Conservation (phyloP, 768 basidiomycete genomes). For the Ramaria rubella region DNA sequence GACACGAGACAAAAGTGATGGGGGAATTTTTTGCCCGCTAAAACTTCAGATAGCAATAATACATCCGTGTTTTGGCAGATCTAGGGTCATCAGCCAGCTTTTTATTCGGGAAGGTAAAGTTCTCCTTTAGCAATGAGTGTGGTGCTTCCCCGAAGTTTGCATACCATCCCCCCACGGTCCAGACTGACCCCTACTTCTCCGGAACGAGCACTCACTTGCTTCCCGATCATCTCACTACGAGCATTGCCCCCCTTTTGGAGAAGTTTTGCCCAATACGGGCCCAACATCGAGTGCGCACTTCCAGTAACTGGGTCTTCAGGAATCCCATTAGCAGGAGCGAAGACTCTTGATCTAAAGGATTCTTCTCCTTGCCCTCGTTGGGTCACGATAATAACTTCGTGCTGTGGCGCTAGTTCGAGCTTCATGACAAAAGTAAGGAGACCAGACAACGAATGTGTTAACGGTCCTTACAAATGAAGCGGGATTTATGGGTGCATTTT, state of each 20-base stretch:
- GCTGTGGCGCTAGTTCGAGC: constrained; percentile 30
- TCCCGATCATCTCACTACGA: constrained; percentile 31
- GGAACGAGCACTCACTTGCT: constrained; percentile 46
- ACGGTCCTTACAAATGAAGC: constrained; percentile 16
- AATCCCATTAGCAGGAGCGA: constrained; percentile 30
- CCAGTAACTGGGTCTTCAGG: constrained; percentile 50
- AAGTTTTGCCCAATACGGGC: constrained; percentile 44
- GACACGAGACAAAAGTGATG: too few species aligned
- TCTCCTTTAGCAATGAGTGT: constrained; percentile 31
- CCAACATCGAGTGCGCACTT: constrained; percentile 43
- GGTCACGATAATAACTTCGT: constrained; percentile 36
- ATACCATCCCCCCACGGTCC: constrained; percentile 25
- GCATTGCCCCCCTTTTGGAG: constrained; percentile 25
- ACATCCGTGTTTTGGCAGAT: too few species aligned
- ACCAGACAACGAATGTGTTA: neutral
- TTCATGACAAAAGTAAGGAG: neutral
- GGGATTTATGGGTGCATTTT: constrained; percentile 12
- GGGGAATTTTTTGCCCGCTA: too few species aligned
- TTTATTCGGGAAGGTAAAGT: neutral
- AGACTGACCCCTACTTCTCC: constrained; percentile 39
- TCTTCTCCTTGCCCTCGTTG: constrained; percentile 25
- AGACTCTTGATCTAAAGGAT: constrained; percentile 46
- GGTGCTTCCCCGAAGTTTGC: constrained; percentile 34
- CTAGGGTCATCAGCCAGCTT: too few species aligned
- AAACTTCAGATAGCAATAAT: too few species aligned